Evolutionary conservation across 2,329 filamentous ascomycete species (phyloP), one percentile per base, ranked within the genome.

Genomic region (Aureobasidium sp.): DNA sequence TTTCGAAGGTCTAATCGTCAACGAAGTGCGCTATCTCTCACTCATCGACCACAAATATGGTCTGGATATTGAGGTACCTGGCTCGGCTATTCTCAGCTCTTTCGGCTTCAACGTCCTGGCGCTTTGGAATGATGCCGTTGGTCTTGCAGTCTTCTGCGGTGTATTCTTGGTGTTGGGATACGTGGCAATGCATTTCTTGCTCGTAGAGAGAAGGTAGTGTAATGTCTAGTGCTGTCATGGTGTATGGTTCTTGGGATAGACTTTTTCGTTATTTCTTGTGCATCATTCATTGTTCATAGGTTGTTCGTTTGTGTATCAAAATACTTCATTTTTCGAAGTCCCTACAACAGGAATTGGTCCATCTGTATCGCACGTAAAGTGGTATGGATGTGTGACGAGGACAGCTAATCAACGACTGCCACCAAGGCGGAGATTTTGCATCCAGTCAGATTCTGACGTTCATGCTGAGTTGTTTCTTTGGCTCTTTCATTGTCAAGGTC

Each of bases 1-100:
- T 5, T 97, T 97, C 69, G 94, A 99, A 79, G 89, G 90, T 1
- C 83, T 99, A 15, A 96, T 97, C 65, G 94, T 99, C 68, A 99
- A 97, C 71, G 94, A 99, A 77, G 95, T 97, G 51, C 87, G 91
- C 29, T 90, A 91, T 69, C 80, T 99, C 47, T 93, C 89, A 0
- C 83, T 99, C 29, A 85, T 95, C 45, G 94, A 99, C 73, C 88
- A 94, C 75, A 95, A 97, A 76, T 97, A 96, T 64, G 94, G 94
- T 6, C 84, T 99, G 5, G 91, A 97, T 70, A 99, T 99, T 65
- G 93, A 94, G 58, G 91, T 99, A 0, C 94, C 94, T 0, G 94
- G 94, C 37, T 91, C 93, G 0, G 90, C 91, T 0, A 99, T 99
- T 67, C 78, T 99, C 61, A 96, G 90, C 74, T 91, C 89, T 0